Evolutionary conservation across 1,139 yeast genomes (phyloP), one percentile per base, ranked within the genome.

Genomic region (Suhomyces kunorum): DNA sequence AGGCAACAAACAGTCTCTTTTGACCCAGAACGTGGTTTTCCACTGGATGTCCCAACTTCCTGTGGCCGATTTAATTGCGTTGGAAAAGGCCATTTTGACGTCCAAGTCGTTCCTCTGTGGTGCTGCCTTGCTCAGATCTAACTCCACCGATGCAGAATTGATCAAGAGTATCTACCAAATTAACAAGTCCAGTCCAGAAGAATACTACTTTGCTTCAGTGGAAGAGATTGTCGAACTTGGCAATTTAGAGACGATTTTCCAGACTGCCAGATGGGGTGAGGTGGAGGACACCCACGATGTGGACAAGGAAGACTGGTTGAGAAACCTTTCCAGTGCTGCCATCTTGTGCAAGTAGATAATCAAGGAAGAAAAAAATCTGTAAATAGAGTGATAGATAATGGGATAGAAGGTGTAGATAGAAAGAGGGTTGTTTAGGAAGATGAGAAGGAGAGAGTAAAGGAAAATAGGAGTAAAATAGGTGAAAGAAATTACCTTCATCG

Each of bases 241-340:
- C 8, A 82, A 85, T 42, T 70, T 92, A 54, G 98, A 92, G 59
- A 83, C 84, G 6, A 81, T 83, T 36, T 79, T 78, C 62, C 98
- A 92, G 63, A 87, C 95, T 19, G 81, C 79, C 28, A 77, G 82
- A 55, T 92, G 98, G 98, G 98, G 98, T 28, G 97, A 92, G 62
- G 98, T 92, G 17, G 98, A 92, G 66, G 98, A 92, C 56, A 89
- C 98, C 4, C 98, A 92, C 58, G 98, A 92, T 61, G 98, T 92
- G 13, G 95, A 88, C 55, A 84, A 84, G 61, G 95, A 82, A 34
- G 97, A 92, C 51, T 76, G 95, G 61, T 72, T 87, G 51, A 79
- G 98, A 62, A 83, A 82, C 53, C 73, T 92, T 38, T 80, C 92
- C 24, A 78, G 90, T 51, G 94, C 96, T 25, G 85, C 89, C n/a